Conservation (phyloP, 2,329 filamentous ascomycete genomes). For the Botrytis galanthina region DNA sequence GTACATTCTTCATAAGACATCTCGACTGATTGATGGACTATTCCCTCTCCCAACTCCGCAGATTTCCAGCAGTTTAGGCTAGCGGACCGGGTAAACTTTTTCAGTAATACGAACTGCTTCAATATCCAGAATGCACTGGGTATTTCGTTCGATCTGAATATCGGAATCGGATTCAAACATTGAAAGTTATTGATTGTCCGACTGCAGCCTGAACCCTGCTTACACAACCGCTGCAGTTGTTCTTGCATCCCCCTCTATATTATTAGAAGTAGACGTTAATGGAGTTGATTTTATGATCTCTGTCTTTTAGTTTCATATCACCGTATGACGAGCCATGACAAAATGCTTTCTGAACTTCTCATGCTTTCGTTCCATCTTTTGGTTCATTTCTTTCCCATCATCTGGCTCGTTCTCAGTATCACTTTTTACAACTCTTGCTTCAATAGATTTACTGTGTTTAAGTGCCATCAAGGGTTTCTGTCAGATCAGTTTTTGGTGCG, state of each 20-base stretch:
- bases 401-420: neutral
- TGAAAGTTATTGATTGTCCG: neutral
- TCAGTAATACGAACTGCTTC: neutral
- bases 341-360: neutral
- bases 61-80: neutral
- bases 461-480: neutral
- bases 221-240: neutral
- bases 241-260: neutral
- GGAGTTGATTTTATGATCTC: neutral
- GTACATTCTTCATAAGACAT: neutral
- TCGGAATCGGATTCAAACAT: neutral
- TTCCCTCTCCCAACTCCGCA: neutral
- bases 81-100: neutral
- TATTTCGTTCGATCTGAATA: neutral
- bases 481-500: neutral
- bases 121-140: neutral
- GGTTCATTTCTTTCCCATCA: neutral
- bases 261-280: neutral
- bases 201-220: neutral
- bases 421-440: neutral
- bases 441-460: fast-evolving
- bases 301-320: neutral
- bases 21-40: neutral
- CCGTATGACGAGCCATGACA: neutral
- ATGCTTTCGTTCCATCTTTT: neutral